These are phyloP conservation scores for Symbiodinium pilosum DNA, from an alignment of 73 alveolate species.

Conservation along the genomic window DNA sequence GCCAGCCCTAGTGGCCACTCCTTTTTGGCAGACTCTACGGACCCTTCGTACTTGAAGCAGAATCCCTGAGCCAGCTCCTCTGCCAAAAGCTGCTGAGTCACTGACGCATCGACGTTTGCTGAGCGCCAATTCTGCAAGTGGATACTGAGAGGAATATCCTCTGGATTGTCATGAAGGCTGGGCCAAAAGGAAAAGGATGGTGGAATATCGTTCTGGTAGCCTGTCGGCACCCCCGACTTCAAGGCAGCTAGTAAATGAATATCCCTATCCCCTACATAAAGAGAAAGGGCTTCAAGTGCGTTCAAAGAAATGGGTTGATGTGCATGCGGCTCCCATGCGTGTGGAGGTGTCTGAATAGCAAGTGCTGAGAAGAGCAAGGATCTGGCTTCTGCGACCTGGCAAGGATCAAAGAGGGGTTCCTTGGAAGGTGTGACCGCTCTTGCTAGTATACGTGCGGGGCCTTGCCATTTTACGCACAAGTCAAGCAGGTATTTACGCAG, in stretches of 20 bases:
- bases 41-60: not conserved
- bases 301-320: not conserved
- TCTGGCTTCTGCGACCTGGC: no score
- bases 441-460: no score
- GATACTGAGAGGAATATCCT: not conserved
- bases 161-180: not conserved
- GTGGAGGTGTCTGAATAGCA: no score
- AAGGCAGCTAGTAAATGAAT: no score
- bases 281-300: not conserved
- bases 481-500: not conserved
- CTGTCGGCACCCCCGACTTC: not conserved
- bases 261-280: no score
- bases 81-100: not conserved
- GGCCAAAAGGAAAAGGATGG: not conserved
- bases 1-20: not conserved
- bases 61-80: slow-evolving; percentile 20
- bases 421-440: no score
- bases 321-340: not conserved
- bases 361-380: no score
- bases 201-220: not conserved
- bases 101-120: not conserved
- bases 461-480: no score
- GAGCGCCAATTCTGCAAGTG: not conserved
- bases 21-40: not conserved
- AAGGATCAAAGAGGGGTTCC: no score